These are phyloP conservation scores for Colletotrichum cordylinicola DNA, from an alignment of 2,329 filamentous ascomycete species.

Conservation along the genomic window DNA sequence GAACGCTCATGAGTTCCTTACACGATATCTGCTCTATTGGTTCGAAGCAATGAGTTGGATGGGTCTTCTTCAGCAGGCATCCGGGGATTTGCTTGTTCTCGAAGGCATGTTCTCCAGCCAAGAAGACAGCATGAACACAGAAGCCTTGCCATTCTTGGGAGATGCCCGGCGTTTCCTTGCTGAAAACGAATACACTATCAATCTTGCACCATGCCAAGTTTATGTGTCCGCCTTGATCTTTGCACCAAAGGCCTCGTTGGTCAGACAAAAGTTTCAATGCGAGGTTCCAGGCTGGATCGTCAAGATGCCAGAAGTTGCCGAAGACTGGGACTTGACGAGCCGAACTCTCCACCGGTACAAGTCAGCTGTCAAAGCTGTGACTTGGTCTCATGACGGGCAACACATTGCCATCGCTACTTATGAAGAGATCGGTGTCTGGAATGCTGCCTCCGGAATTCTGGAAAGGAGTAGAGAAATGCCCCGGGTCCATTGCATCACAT, in stretches of 20 bases:
- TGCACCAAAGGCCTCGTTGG: not conserved
- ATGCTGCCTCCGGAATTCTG: not conserved
- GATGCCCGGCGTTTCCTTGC: not conserved
- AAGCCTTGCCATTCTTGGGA: not conserved
- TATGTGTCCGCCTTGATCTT: not conserved
- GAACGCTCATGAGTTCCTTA: not conserved
- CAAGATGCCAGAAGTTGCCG: not conserved
- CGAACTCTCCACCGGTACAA: not conserved
- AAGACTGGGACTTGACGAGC: not conserved
- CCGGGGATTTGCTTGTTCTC: not conserved
- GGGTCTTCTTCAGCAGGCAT: not conserved
- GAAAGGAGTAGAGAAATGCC: not conserved
- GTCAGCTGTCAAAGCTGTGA: accelerated
- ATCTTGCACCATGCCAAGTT: not conserved
- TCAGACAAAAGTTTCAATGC: accelerated
- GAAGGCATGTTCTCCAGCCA: not conserved
- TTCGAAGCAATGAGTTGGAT: not conserved
- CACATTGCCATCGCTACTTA: not conserved
- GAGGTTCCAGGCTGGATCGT: not conserved
- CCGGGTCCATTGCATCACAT: not conserved
- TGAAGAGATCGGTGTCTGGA: not conserved
- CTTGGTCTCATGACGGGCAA: not conserved
- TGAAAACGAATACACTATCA: not conserved
- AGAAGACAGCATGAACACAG: not conserved
- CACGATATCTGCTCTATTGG: not conserved